Evolutionary conservation across 2,329 filamentous ascomycete genomes (phyloP).

Genomic region (Hypomyces perniciosus): DNA sequence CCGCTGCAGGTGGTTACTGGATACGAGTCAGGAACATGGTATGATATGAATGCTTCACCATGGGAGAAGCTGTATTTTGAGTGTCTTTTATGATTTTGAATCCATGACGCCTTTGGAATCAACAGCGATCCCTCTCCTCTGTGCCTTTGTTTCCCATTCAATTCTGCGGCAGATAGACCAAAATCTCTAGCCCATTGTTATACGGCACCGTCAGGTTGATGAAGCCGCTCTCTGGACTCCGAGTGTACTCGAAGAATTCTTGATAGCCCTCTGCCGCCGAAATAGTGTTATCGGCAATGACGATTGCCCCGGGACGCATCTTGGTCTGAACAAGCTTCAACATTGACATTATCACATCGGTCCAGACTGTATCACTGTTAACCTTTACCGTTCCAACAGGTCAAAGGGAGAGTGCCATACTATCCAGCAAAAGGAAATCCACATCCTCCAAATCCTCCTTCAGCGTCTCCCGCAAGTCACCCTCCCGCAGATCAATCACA

Average conservation of each 20-base stretch:
- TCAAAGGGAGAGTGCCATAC: constrained; percentile 34
- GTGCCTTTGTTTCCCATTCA: no score
- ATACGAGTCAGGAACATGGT: no score
- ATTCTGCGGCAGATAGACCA: constrained; percentile 12
- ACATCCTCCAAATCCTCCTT: constrained; percentile 37
- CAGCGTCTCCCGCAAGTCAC: constrained; percentile 50
- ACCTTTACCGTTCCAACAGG: background rate
- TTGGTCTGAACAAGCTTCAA: constrained; percentile 43
- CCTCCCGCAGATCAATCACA: constrained; percentile 52
- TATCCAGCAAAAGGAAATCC: constrained; percentile 56
- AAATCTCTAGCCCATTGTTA: constrained; percentile 26
- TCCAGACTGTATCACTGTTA: constrained; percentile 42
- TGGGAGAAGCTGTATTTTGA: no score
- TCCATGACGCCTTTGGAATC: no score
- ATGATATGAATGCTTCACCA: no score
- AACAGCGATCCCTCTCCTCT: no score
- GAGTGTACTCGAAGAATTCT: constrained; percentile 43
- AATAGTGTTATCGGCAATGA: constrained; percentile 46
- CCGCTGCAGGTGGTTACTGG: no score
- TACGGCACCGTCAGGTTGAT: constrained; percentile 32
- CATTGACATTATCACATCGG: constrained; percentile 47
- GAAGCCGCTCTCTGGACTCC: constrained; percentile 42
- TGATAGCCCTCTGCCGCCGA: constrained; percentile 34
- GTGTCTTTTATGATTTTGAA: no score
- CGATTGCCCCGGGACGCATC: constrained; percentile 40